Evolutionary conservation across 805 yeast species (phyloP).

Genomic region (Spathaspora passalidarum): DNA sequence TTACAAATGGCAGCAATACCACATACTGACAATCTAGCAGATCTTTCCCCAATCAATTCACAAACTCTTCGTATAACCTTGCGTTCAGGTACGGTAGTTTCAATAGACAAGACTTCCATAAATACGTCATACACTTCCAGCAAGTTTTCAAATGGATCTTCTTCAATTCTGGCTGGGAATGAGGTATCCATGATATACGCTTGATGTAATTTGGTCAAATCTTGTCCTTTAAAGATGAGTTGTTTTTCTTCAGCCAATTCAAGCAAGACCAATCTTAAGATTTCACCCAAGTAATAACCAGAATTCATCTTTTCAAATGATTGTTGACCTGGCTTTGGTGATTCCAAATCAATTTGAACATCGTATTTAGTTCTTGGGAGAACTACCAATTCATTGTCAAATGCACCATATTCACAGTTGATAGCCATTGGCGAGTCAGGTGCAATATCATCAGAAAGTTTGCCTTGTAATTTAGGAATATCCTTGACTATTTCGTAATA

Average conservation of each 20-base stretch:
- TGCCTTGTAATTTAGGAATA: slow-evolving; percentile 80
- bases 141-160: slow-evolving; percentile 84
- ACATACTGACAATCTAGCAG: slow-evolving; percentile 89
- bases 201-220: slow-evolving; percentile 55
- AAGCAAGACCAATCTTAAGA: slow-evolving; percentile 73
- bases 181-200: slow-evolving; percentile 86
- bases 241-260: slow-evolving; percentile 64
- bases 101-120: slow-evolving; percentile 52
- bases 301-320: slow-evolving; percentile 96
- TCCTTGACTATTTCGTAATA: slow-evolving; percentile 74
- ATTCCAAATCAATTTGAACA: slow-evolving; percentile 69
- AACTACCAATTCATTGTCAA: slow-evolving; percentile 81
- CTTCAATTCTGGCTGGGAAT: slow-evolving; percentile 81
- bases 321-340: slow-evolving; percentile 97
- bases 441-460: slow-evolving; percentile 59
- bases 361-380: slow-evolving; percentile 93
- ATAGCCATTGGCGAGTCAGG: slow-evolving; percentile 81
- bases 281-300: slow-evolving; percentile 94
- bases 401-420: slow-evolving; percentile 98
- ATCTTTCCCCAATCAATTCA: slow-evolving; percentile 85
- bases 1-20: slow-evolving; percentile 93
- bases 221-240: slow-evolving; percentile 67
- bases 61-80: slow-evolving; percentile 77
- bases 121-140: slow-evolving; percentile 71
- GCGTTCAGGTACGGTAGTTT: slow-evolving; percentile 75